Base-by-base conservation (phyloP, 805 yeast species). In the Candida dajiaensis region DNA sequence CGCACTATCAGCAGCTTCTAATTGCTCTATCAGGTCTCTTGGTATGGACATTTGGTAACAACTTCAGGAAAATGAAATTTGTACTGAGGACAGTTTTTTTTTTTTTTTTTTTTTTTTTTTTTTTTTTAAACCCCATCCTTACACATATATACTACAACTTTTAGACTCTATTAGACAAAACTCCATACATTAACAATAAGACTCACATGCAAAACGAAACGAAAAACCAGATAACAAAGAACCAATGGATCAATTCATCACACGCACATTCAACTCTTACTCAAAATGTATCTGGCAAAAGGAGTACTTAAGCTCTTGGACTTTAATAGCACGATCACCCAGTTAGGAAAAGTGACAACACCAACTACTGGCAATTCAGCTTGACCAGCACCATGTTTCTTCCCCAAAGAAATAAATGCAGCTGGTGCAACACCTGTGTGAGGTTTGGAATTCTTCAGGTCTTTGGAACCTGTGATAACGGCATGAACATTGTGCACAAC, bases 401-500 rank as follows among this genome's bases (percentile, higher is more conserved):
- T 33, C n/a, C 36, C 36, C 7, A 33, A 11, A 4, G 36, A 33
- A 6, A 33, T 33, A 5, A 33, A 16, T 9, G 36, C 36, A 33
- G 36, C 20, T 18, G 20, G 12, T 4, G 20, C 11, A 33, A 16
- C 15, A 33, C 20, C 36, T 16, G 18, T 6, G 5, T 33, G 36
- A 7, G 18, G 20, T 3, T 33, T 33, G 3, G 36, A 3, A 3
- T 4, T 4, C 20, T 16, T 33, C 20, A 33, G 12, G 10, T 33
- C 36, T 6, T 33, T 33, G 12, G 36, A 33, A 6, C 36, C 36
- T 4, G 39, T 23, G 28, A 23, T 26, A 8, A 55, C 19, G 3
- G 43, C 22, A 13, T 26, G 15, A 15, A 63, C 44, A 41, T 65
- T 64, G 15, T 50, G 19, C 1, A 47, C 39, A 4, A 60, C 7